These are phyloP conservation scores for Pelargonium myrrhifolium DNA, from an alignment of 441 rosid genomes.

Conservation along the genomic window DNA sequence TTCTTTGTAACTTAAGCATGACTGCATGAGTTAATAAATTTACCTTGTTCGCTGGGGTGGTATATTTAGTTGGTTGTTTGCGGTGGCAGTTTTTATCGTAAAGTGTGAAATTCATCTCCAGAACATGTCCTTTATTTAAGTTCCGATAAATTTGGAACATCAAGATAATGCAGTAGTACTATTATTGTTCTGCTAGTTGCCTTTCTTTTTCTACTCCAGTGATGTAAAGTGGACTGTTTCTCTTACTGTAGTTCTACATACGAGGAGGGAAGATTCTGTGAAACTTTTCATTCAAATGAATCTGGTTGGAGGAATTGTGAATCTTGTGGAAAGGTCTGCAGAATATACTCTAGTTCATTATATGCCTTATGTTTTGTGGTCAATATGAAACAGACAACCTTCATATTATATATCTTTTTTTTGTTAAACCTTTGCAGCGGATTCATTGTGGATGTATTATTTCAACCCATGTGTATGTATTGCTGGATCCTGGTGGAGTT, in stretches of 20 bases:
- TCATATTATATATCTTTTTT: slow-evolving; percentile 3
- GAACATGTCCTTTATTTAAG: background rate
- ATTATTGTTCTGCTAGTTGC: background rate
- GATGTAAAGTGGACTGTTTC: slow-evolving; percentile 9
- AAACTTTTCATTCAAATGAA: slow-evolving; percentile 57
- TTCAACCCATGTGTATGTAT: slow-evolving; percentile 43
- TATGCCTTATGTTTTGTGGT: slow-evolving; percentile 12
- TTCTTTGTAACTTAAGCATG: too few species aligned
- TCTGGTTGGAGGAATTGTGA: slow-evolving; percentile 92
- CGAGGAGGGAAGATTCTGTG: slow-evolving; percentile 84
- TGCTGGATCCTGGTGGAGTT: slow-evolving; percentile 94
- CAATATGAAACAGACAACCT: slow-evolving; percentile 9
- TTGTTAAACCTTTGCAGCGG: slow-evolving; percentile 39
- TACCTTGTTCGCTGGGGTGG: background rate
- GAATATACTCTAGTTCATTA: slow-evolving; percentile 14
- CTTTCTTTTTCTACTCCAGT: background rate
- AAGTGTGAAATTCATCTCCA: background rate
- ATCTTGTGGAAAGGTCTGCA: slow-evolving; percentile 80
- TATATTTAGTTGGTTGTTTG: background rate
- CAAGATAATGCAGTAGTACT: background rate
- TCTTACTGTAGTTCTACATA: slow-evolving; percentile 49
- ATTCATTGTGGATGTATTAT: slow-evolving; percentile 97
- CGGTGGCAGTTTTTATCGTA: background rate
- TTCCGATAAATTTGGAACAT: background rate
- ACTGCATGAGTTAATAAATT: too few species aligned